Conservation (phyloP, 2,329 filamentous ascomycete species). For the Dendryphion nanum region DNA sequence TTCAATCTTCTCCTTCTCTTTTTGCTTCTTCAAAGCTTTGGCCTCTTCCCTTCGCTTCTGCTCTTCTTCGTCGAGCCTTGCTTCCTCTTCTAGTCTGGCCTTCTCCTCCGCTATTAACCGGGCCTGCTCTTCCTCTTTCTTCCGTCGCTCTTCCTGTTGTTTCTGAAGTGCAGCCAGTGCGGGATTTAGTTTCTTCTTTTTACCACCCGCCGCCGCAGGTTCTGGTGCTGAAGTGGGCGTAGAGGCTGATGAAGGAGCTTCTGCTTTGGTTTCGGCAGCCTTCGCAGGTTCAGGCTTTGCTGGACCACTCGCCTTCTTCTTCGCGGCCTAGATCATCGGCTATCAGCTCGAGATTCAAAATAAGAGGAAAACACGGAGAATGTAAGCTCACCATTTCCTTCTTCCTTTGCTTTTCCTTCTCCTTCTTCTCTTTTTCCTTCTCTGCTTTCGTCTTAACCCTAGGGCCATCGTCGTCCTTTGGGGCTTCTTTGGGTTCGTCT, state of each 20-base stretch:
- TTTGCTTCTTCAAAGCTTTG: constrained; percentile 76
- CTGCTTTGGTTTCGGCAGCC: constrained; percentile 39
- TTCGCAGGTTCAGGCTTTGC: constrained; percentile 46
- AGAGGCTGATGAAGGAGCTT: constrained; percentile 29
- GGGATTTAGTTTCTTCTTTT: constrained; percentile 86
- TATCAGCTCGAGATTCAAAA: too few species aligned
- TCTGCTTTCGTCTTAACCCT: constrained; percentile 91
- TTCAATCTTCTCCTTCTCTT: constrained; percentile 81
- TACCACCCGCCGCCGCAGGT: constrained; percentile 54
- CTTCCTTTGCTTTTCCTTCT: constrained; percentile 96
- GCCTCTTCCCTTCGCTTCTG: constrained; percentile 68
- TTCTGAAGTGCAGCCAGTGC: constrained; percentile 72
- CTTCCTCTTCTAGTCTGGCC: constrained; percentile 63
- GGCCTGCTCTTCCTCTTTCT: constrained; percentile 63
- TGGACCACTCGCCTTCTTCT: constrained; percentile 58
- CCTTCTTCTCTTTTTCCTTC: constrained; percentile 97
- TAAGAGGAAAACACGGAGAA: neutral
- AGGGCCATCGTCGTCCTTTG: constrained; percentile 41
- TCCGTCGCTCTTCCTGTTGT: constrained; percentile 76
- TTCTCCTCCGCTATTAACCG: constrained; percentile 61
- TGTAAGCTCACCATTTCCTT: constrained; percentile 77
- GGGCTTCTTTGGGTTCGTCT: constrained; percentile 36
- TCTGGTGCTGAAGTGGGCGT: constrained; percentile 30
- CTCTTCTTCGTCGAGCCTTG: constrained; percentile 66
- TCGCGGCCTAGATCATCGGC: constrained; percentile 53